Evolutionary conservation across 345 rosid genomes (phyloP).

Genomic region (Nephelium lappaceum): DNA sequence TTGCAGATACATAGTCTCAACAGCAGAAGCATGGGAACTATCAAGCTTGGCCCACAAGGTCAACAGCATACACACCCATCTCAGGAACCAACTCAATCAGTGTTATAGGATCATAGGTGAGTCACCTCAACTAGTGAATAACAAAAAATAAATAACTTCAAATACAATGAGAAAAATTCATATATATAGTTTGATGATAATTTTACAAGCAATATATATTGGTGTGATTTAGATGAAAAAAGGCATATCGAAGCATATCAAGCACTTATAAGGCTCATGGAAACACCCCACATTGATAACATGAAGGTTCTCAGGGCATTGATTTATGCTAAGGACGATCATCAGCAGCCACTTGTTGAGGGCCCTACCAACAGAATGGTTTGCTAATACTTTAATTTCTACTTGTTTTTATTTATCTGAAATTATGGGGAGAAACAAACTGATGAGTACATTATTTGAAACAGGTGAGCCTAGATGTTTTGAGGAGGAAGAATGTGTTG

Average conservation of each 20-base stretch:
- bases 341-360: conserved; percentile 51
- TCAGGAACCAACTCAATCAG: conserved; percentile 34
- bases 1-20: conserved; percentile 39
- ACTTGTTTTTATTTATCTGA: no score
- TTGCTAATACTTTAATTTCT: no score
- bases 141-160: background rate
- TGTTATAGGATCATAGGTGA: conserved; percentile 52
- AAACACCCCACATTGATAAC: conserved; percentile 59
- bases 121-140: background rate
- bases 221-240: conserved; percentile 48
- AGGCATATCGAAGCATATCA: conserved; percentile 49
- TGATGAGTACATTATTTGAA: no score
- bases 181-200: background rate
- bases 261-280: conserved; percentile 46
- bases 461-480: no score
- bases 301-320: conserved; percentile 62
- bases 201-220: background rate
- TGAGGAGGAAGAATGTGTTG: conserved; percentile 52
- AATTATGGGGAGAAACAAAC: no score
- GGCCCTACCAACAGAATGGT: conserved; percentile 46
- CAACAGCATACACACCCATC: conserved; percentile 46
- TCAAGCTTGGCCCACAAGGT: conserved; percentile 68
- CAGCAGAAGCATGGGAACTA: conserved; percentile 70
- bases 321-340: conserved; percentile 55
- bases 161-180: background rate